A percentile compares a stretch with the other conserved stretches of the same genome.
Evolutionary conservation across 768 basidiomycete genomes (phyloP).

Genomic region (Agaricus subrufescens): DNA sequence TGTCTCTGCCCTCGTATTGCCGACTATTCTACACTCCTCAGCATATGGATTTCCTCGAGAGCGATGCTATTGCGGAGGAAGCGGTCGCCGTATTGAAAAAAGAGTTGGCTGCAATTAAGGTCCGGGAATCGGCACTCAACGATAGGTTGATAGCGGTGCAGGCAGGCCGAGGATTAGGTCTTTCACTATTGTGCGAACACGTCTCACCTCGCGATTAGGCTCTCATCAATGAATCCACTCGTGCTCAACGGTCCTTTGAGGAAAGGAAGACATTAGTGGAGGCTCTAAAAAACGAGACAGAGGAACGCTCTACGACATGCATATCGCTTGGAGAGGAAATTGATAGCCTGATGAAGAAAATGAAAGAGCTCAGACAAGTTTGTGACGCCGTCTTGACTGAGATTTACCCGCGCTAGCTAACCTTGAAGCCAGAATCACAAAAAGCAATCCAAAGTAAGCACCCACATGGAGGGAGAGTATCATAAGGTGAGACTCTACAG

Average conservation of each 20-base stretch:
- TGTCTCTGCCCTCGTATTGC: too few species aligned
- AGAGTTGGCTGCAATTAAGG: not conserved
- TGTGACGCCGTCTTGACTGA: not conserved
- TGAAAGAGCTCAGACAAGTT: not conserved
- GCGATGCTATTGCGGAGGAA: not conserved
- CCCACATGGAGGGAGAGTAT: too few species aligned
- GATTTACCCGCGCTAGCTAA: not conserved
- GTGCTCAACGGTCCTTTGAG: not conserved
- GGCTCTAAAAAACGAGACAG: not conserved
- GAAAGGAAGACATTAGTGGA: not conserved
- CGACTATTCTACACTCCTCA: too few species aligned
- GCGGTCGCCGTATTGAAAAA: not conserved
- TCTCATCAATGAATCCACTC: not conserved
- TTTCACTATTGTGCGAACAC: too few species aligned
- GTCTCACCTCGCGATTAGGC: too few species aligned
- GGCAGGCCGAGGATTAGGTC: not conserved
- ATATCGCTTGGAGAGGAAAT: not conserved
- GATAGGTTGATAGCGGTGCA: not conserved
- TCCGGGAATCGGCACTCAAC: not conserved
- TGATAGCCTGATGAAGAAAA: not conserved
- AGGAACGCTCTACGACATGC: not conserved
- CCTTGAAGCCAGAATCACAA: not conserved
- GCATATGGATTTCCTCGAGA: conserved; percentile 2
- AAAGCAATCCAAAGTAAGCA: not conserved
- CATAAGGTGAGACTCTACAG: not conserved